Base-by-base conservation (phyloP, 352 stramenopile species). In the Pythium biforme region DNA sequence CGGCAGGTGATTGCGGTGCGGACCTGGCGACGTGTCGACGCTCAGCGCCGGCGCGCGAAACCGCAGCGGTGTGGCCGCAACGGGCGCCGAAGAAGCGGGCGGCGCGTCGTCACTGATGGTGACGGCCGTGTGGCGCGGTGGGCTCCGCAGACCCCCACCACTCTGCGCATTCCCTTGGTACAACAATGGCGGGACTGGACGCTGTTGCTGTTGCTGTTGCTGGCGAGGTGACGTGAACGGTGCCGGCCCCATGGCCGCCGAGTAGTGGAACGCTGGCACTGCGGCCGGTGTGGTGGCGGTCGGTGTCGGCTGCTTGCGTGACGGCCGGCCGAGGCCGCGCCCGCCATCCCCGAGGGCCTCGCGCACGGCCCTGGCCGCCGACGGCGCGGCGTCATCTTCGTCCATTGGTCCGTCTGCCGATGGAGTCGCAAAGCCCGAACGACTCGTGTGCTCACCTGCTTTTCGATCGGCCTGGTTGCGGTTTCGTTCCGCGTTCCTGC, bases 341-440 rank as follows among this genome's bases (percentile, higher is more conserved):
- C 27, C 58, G 40, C 17, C 58, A 37, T 39, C 2, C 6, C 6
- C 68, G 3, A 88, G 47, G 4, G 73, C 74, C 20, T 88, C 75
- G 22, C 68, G 72, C 3, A 85, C 74, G 15, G 78, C 77, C 47
- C 52, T 65, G 15, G 66, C 75, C 46, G 68, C 69, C 41, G 67
- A 69, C 12, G 14, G 6, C 47, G n/a, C 10, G 37, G 12, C 37
- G 37, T 3, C 11, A 14, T 43, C 37, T 10, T 43, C 37, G 37
- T 10, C 31, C 31, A 37, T 37, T 10, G 31, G 31, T 34, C 31
- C 31, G 10, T 34, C 31, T 34, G 5, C 10, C 10, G 31, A 4
- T 31, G 26, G 31, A 34, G 1, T 43, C 37, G 34, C 37, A 17
- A 43, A 14, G 8, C 4, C 8, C 31, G 31, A 8, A 15, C 31